Percentiles rank a stretch among this genome's conserved stretches.
Conservation (phyloP, 2,329 filamentous ascomycete species). For the Gaeumannomyces sp. region DNA sequence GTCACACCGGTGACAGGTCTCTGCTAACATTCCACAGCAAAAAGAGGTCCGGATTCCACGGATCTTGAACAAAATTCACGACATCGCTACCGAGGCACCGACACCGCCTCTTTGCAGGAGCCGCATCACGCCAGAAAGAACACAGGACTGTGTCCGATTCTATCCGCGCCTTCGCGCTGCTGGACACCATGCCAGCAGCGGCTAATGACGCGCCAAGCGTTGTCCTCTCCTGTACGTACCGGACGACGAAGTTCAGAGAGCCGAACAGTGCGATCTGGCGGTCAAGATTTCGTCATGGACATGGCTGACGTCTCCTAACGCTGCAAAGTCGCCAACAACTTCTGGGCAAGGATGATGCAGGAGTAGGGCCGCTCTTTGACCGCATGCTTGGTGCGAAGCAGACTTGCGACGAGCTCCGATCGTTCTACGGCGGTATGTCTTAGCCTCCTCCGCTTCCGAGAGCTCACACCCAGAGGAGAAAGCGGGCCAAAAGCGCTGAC, state of each 20-base stretch:
- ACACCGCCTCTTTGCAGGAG: not conserved
- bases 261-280: no score
- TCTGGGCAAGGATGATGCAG: slow-evolving; percentile 99
- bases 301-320: not conserved
- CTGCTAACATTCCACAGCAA: not conserved
- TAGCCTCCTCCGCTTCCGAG: not conserved
- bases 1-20: not conserved
- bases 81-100: not conserved
- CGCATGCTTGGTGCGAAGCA: slow-evolving; percentile 93
- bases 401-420: slow-evolving; percentile 86
- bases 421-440: slow-evolving; percentile 72
- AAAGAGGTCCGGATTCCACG: not conserved
- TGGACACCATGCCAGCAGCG: slow-evolving; percentile 11
- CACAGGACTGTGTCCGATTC: not conserved
- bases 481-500: no score
- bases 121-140: not conserved
- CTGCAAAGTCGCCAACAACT: slow-evolving; percentile 85
- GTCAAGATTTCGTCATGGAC: not conserved
- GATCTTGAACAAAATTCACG: not conserved
- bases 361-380: slow-evolving; percentile 82
- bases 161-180: slow-evolving; percentile 3
- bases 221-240: slow-evolving; percentile 8
- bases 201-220: slow-evolving; percentile 8
- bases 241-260: no score
- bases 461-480: no score